These are phyloP conservation scores for Metschnikowia noctiluminum DNA, from an alignment of 805 yeast species.

Conservation along the genomic window DNA sequence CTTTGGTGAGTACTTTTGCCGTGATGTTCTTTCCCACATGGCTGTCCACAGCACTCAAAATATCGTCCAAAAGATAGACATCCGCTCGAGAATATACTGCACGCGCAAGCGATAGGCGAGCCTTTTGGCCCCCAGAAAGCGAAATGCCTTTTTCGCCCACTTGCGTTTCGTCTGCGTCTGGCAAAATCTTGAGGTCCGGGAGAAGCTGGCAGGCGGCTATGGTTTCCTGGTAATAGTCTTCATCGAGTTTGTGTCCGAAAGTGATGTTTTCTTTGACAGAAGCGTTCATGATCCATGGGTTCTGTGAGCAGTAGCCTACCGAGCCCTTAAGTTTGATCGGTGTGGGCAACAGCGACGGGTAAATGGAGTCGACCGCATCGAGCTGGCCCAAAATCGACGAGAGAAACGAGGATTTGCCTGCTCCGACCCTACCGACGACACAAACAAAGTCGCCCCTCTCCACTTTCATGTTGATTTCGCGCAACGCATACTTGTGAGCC, in stretches of 20 bases:
- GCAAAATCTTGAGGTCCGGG: constrained; percentile 33
- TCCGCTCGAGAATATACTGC: constrained; percentile 42
- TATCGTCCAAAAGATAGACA: constrained; percentile 37
- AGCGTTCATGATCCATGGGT: constrained; percentile 41
- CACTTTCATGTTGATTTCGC: constrained; percentile 7
- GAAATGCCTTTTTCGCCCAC: constrained; percentile 46
- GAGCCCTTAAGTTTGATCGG: constrained; percentile 27
- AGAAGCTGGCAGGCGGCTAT: constrained; percentile 37
- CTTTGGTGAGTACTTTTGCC: constrained; percentile 28
- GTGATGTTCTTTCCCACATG: constrained; percentile 39
- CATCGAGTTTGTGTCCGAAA: constrained; percentile 34
- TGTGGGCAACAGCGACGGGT: constrained; percentile 4
- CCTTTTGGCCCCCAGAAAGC: constrained; percentile 43
- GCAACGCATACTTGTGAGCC: constrained; percentile 26
- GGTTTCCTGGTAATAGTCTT: constrained; percentile 29
- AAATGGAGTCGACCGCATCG: constrained; percentile 12
- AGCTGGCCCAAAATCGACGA: constrained; percentile 17
- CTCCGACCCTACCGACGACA: constrained; percentile 17
- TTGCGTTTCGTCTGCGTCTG: constrained; percentile 41
- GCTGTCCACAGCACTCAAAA: constrained; percentile 43
- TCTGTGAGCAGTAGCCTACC: constrained; percentile 40
- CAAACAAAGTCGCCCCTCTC: constrained; percentile 16
- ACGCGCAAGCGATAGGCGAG: constrained; percentile 39
- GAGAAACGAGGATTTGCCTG: constrained; percentile 16
- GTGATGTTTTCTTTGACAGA: constrained; percentile 38